Conservation (phyloP, 2,329 filamentous ascomycete species). For the Microdochium paspali region DNA sequence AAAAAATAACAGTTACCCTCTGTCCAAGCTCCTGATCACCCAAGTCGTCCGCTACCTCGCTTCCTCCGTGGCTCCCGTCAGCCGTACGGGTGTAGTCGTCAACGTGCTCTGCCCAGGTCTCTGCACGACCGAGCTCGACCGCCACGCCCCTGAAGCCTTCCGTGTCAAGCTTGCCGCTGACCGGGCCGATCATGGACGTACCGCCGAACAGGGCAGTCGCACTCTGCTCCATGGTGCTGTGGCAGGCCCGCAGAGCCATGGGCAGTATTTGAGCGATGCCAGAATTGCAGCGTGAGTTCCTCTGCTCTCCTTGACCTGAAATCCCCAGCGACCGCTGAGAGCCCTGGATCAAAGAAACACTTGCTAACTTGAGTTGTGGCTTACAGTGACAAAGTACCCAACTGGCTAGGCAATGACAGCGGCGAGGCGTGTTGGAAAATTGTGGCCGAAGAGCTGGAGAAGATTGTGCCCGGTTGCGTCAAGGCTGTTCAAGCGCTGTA, state of each 20-base stretch:
- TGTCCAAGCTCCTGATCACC: neutral
- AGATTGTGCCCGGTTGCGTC: constrained; percentile 16
- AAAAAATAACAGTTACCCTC: neutral
- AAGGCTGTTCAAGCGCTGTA: constrained; percentile 3
- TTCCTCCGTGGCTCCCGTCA: neutral
- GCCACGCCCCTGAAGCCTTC: neutral
- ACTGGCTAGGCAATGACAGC: constrained; percentile 12
- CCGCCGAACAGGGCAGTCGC: constrained; percentile 17
- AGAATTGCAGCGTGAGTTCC: constrained; percentile 16
- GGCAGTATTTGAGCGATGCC: constrained; percentile 13
- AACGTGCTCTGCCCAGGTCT: neutral
- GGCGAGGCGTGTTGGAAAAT: constrained; percentile 17
- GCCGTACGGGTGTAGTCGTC: neutral
- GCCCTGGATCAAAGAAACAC: too few species aligned
- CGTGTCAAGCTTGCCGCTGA: neutral
- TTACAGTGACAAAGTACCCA: constrained; percentile 5
- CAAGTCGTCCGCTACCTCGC: neutral
- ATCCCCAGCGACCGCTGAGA: too few species aligned
- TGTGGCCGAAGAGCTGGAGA: constrained; percentile 16
- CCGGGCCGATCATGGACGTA: constrained; percentile 7
- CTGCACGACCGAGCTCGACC: neutral
- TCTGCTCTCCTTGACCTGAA: neutral
- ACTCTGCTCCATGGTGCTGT: constrained; percentile 15
- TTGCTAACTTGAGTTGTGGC: neutral
- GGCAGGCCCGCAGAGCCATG: constrained; percentile 16